Percentiles rank a stretch among this genome's conserved stretches.
Conservation (phyloP, 306 rosid species). For the Citrullus mucosospermus region DNA sequence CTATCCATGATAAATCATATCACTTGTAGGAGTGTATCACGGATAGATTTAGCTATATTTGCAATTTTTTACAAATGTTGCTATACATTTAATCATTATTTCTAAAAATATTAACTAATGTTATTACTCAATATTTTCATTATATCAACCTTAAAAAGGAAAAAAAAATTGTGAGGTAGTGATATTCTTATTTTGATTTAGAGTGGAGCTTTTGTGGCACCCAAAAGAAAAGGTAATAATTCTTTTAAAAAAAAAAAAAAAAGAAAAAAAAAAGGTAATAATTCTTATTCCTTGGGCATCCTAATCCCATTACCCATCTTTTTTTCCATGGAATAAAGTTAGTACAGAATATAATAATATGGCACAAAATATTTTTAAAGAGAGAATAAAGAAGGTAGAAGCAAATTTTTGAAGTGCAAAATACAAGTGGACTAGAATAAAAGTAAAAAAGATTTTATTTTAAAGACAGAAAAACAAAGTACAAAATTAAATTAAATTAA, state of each 20-base stretch:
- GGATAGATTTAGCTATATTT: no score
- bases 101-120: no score
- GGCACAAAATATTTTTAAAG: slow-evolving; percentile 4
- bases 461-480: not conserved
- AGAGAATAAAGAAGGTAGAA: not conserved
- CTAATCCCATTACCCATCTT: slow-evolving; percentile 18
- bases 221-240: slow-evolving; percentile 5
- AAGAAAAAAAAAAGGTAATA: not conserved
- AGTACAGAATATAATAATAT: slow-evolving; percentile 17
- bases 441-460: not conserved
- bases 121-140: no score
- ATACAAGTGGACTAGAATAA: not conserved
- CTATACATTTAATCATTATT: no score
- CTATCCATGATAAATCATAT: no score
- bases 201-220: slow-evolving; percentile 29
- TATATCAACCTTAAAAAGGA: no score
- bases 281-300: slow-evolving; percentile 66
- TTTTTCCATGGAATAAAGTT: slow-evolving; percentile 33
- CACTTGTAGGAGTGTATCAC: no score
- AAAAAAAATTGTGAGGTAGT: not conserved
- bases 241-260: slow-evolving; percentile 13
- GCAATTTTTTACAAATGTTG: no score
- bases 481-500: no score
- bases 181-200: slow-evolving; percentile 10
- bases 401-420: not conserved